These are phyloP conservation scores for Liquidambar formosana DNA, from an alignment of 164 flowering plant species.

Conservation along the genomic window DNA sequence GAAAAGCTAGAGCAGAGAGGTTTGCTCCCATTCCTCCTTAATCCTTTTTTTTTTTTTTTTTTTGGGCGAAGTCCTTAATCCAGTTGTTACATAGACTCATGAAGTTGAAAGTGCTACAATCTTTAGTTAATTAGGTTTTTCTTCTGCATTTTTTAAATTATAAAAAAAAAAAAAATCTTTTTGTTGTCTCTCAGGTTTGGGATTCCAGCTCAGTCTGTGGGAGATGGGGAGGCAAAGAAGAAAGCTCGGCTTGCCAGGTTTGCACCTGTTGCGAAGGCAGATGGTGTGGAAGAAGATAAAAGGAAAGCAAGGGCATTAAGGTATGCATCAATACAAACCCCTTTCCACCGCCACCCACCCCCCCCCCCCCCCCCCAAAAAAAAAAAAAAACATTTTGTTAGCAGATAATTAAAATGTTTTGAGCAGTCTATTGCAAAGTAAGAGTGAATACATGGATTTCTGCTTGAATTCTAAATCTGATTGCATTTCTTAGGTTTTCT, in stretches of 20 bases:
- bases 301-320: slow-evolving; percentile 84
- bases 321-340: slow-evolving; percentile 28
- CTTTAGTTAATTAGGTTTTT: not conserved
- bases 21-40: slow-evolving; percentile 16
- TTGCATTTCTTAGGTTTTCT: slow-evolving; percentile 45
- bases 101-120: not conserved
- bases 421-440: not conserved
- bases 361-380: no score
- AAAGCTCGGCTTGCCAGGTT: slow-evolving; percentile 86
- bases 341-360: no score
- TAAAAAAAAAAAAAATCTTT: not conserved
- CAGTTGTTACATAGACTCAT: not conserved
- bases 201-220: slow-evolving; percentile 32
- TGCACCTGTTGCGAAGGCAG: slow-evolving; percentile 46
- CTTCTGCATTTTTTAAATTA: not conserved
- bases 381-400: no score
- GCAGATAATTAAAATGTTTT: not conserved
- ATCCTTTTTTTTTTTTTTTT: no score
- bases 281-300: slow-evolving; percentile 79
- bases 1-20: slow-evolving; percentile 98
- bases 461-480: not conserved
- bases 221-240: slow-evolving; percentile 82
- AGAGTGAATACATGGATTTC: not conserved
- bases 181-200: slow-evolving; percentile 63
- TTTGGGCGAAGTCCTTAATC: no score